A percentile compares a stretch with the other conserved stretches of the same genome.
Conservation (phyloP, 345 rosid species). For the Eucalyptus sp. region DNA sequence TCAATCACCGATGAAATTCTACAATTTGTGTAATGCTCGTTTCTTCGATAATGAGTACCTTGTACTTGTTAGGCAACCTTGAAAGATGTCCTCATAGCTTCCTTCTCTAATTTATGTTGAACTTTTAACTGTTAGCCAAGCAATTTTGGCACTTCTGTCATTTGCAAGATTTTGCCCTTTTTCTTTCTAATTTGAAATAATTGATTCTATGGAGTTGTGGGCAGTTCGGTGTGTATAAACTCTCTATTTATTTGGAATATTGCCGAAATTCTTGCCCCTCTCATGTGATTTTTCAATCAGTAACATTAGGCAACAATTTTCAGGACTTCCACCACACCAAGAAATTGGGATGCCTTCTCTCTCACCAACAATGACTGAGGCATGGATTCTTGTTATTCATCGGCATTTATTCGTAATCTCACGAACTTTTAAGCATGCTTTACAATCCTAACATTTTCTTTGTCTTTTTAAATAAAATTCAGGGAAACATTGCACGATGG, state of each 20-base stretch:
- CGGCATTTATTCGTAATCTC: neutral
- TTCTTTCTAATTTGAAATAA: neutral
- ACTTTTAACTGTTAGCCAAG: neutral
- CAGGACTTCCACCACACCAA: slow-evolving; percentile 94
- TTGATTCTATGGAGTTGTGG: neutral
- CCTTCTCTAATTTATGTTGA: neutral
- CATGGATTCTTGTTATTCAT: slow-evolving; percentile 1
- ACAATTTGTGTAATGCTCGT: neutral
- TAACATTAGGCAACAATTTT: slow-evolving; percentile 7
- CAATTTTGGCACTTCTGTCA: neutral
- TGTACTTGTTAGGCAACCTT: neutral
- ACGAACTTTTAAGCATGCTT: neutral
- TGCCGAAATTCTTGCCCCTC: neutral
- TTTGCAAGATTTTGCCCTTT: neutral
- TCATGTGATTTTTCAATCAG: neutral
- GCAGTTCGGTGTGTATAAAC: neutral
- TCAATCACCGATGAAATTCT: neutral
- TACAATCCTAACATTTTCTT: neutral
- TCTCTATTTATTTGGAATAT: neutral
- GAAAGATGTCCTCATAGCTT: neutral
- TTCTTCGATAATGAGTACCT: neutral
- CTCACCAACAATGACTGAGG: slow-evolving; percentile 99
- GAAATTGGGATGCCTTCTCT: slow-evolving; percentile 99
- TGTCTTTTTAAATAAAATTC: neutral
- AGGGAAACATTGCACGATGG: slow-evolving; percentile 98